These are phyloP conservation scores for Sphaceloma murrayae DNA, from an alignment of 2,329 filamentous ascomycete species.

Conservation along the genomic window DNA sequence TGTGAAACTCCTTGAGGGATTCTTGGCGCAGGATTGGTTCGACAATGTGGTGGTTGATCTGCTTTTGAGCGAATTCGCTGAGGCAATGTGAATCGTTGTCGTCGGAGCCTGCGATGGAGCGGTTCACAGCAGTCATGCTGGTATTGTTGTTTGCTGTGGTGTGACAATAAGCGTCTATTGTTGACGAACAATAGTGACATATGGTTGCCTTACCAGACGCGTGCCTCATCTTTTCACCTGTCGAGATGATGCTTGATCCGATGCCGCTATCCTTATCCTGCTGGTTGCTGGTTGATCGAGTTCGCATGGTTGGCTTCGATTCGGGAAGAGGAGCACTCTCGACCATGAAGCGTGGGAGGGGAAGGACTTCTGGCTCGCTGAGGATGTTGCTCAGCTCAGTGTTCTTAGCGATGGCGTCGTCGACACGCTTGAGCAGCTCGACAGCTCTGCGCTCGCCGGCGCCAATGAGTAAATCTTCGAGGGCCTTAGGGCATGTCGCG, in stretches of 20 bases:
- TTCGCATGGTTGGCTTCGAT: slow-evolving; percentile 25
- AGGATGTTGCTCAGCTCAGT: slow-evolving; percentile 32
- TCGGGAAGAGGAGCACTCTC: slow-evolving; percentile 27
- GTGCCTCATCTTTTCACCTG: slow-evolving; percentile 25
- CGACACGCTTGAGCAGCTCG: slow-evolving; percentile 37
- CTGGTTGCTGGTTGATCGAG: slow-evolving; percentile 33
- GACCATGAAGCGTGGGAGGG: slow-evolving; percentile 38
- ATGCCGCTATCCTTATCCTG: slow-evolving; percentile 77
- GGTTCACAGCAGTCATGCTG: slow-evolving; percentile 36
- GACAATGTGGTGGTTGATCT: slow-evolving; percentile 72
- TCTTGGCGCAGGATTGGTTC: slow-evolving; percentile 66
- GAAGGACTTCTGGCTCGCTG: slow-evolving; percentile 41
- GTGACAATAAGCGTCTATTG: slow-evolving; percentile 14
- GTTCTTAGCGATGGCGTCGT: slow-evolving; percentile 33
- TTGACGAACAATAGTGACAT: slow-evolving; percentile 5
- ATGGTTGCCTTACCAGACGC: slow-evolving; percentile 6
- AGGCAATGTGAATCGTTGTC: slow-evolving; percentile 47
- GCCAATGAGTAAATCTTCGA: slow-evolving; percentile 40
- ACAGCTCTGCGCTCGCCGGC: slow-evolving; percentile 37
- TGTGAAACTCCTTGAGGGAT: slow-evolving; percentile 67
- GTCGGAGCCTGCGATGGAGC: slow-evolving; percentile 35
- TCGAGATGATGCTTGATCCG: slow-evolving; percentile 61
- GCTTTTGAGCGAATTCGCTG: slow-evolving; percentile 59
- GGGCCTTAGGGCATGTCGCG: slow-evolving; percentile 39
- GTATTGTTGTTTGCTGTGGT: slow-evolving; percentile 14